A percentile compares a stretch with the other conserved stretches of the same genome.
Evolutionary conservation across 768 basidiomycete genomes (phyloP).

Genomic region (Dacryopinax spathularia): DNA sequence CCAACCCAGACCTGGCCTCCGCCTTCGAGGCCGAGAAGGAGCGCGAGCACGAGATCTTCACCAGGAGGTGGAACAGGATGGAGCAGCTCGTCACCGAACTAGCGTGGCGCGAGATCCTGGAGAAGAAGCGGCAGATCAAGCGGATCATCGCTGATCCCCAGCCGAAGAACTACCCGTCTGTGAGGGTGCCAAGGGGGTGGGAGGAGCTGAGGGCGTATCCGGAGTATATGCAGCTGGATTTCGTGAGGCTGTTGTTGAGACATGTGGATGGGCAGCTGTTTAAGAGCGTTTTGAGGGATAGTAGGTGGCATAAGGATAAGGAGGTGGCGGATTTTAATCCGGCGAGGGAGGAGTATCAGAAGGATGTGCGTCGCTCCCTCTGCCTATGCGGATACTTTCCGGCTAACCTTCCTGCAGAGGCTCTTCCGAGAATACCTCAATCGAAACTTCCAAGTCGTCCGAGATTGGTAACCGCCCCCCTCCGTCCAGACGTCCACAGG

Average conservation of each 20-base stretch:
- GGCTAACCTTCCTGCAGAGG: neutral
- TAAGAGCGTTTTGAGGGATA: neutral
- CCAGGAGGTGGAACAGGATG: neutral
- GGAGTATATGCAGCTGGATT: neutral
- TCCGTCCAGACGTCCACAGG: neutral
- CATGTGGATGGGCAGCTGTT: neutral
- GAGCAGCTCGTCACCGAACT: neutral
- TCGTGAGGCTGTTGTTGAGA: neutral
- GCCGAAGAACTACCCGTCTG: neutral
- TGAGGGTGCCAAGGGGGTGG: neutral
- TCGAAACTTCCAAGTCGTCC: neutral
- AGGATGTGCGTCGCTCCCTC: neutral
- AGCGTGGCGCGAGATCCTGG: neutral
- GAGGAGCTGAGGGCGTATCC: neutral
- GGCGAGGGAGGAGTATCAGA: neutral
- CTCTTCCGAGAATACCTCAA: neutral
- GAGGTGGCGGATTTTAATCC: neutral
- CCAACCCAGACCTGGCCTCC: neutral
- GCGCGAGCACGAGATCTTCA: neutral
- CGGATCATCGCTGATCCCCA: neutral
- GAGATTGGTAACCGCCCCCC: neutral
- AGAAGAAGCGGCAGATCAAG: neutral
- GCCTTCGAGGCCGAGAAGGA: neutral
- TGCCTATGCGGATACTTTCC: neutral
- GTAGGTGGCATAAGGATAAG: constrained; percentile 1